Evolutionary conservation across 2,329 filamentous ascomycete genomes (phyloP), one percentile per base, ranked within the genome.

Genomic region (Colletotrichum godetiae): DNA sequence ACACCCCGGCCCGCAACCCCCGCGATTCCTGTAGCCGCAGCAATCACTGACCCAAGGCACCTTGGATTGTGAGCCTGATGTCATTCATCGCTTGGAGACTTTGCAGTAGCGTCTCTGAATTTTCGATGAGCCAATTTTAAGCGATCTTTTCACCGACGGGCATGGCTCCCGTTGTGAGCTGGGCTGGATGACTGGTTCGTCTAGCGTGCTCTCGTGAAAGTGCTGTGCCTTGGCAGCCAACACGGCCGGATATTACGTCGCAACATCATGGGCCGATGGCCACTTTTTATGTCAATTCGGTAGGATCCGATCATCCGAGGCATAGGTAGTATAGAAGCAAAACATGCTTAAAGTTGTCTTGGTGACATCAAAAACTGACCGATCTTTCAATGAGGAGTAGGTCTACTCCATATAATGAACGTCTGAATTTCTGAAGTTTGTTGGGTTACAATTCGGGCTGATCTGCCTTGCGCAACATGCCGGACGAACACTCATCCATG

Each of bases 11-110:
- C 70, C 35, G 29, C 42, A 49, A 49, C 61, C 68, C 70, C 67
- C 67, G 60, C 70, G 70, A 70, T 73, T 60, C 46, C 46, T 55
- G 29, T 73, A 73, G 31, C 67, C 70, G 70, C 70, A 58, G 58
- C 70, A 73, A 73, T 73, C 70, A 73, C 56, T 31, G 60, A 42
- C 15, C 15, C 37, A 42, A 61, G 60, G 27, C 46, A 63, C 19
- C 15, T 46, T 42, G 7, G n/a, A 42, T 42, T 42, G 37, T 42
- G 37, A 46, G 42, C 62, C 53, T 72, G 69, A 63, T 68, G 59
- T 55, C 53, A 64, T 72, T 19, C 19, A n/a, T 12, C 15, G 10
- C 49, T 29, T 66, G 62, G 7, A 19, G 31, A 24, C 57, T 10
- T 37, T 15, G 52, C 53, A 35, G 65, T 55, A 63, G 69, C 10